Base-by-base conservation (phyloP, 345 rosid species). In the Salix exigua region DNA sequence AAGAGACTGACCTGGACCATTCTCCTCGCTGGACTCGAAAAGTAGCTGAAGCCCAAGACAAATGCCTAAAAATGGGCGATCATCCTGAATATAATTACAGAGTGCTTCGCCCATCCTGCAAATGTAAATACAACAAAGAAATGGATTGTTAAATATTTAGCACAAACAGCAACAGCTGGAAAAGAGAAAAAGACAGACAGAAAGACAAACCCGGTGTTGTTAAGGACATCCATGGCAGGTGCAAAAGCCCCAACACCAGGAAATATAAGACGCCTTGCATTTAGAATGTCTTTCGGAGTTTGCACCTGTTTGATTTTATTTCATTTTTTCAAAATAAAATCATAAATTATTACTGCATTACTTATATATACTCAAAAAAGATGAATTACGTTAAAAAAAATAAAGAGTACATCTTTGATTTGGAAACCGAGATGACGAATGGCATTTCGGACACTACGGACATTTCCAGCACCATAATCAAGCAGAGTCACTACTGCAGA, bases 191-290 rank as follows among this genome's bases (percentile, higher is more conserved):
- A 19, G n/a, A 63, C 46, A 51, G 6, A 62, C 10, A 70, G 31
- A 31, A 14, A 30, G 14, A 28, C 67, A 40, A 77, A 92, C 98
- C 99, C 99, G 1, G 89, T 87, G 80, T 84, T 86, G 77, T 80
- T 85, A 62, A 96, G 90, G 31, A 96, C 91, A 84, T 92, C 99
- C 96, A 94, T 94, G 53, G 97, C 98, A 0, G 97, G 83, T 40
- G 98, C 89, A 83, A 96, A 96, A 33, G 98, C 99, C 73, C 98
- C 99, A 8, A 92, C 97, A 13, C 98, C 98, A 0, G 97, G 98
- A 79, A 96, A 94, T 31, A 96, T 87, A 44, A 94, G 97, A 26
- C 93, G 90, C 35, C 87, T 81, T 16, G 98, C 98, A 74, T 84
- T 90, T 67, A 86, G 73, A 81, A 96, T 96, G 77, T 96, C 95